These are phyloP conservation scores for Auricularia heimuer DNA, from an alignment of 768 basidiomycete species.

Conservation along the genomic window DNA sequence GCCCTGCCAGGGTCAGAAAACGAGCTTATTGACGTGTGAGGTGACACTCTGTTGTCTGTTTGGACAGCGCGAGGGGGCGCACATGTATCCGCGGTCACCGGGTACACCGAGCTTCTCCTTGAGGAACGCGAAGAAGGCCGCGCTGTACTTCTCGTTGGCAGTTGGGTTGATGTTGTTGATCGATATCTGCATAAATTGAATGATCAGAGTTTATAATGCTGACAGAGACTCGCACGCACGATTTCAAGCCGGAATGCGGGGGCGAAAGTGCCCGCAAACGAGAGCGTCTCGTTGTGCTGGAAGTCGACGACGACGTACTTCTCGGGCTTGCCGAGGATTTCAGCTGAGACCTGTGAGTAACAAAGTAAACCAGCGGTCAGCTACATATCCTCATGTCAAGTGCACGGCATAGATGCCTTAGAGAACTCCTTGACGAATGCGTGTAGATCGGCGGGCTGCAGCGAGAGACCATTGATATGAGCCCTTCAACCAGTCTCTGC, in stretches of 20 bases:
- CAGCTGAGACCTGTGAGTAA: conserved; percentile 37
- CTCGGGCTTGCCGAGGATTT: conserved; percentile 46
- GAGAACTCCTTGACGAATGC: conserved; percentile 42
- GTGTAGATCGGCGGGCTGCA: conserved; percentile 21
- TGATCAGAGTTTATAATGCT: neutral
- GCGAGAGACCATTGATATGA: neutral
- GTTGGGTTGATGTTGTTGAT: conserved; percentile 44
- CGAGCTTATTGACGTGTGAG: too few relatives aligned
- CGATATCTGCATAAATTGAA: conserved; percentile 33
- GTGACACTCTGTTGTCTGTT: too few relatives aligned
- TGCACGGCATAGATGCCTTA: conserved; percentile 28
- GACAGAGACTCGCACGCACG: conserved; percentile 30
- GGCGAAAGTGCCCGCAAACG: conserved; percentile 53
- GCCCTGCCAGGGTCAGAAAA: too few relatives aligned
- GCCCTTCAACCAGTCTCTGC: neutral
- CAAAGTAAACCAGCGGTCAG: too few relatives aligned
- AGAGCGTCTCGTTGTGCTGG: conserved; percentile 47
- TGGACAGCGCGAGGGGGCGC: conserved; percentile 6
- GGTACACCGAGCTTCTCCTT: conserved; percentile 40
- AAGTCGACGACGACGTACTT: conserved; percentile 43
- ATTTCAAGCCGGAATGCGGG: conserved; percentile 52
- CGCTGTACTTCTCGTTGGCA: conserved; percentile 44
- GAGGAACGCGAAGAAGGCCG: conserved; percentile 45
- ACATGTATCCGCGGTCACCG: conserved; percentile 55
- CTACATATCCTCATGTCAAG: neutral